phyloP scores from a whole-genome alignment of 768 basidiomycete genomes.

The Calocybe cyanea region DNA sequence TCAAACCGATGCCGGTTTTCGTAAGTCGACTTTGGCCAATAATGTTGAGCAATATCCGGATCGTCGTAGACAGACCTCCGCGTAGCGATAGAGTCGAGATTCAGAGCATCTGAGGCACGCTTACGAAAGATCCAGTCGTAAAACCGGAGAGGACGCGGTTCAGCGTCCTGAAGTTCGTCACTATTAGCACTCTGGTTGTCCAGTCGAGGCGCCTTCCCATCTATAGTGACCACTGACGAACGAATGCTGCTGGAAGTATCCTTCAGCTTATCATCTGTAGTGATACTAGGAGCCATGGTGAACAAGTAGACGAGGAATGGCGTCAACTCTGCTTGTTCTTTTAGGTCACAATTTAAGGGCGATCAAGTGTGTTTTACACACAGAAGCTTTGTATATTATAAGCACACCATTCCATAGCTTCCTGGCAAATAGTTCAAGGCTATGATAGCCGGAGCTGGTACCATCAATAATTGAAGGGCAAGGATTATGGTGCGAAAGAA shows the following conservation, averaged over 20 bases:
- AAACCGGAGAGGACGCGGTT: slow-evolving; percentile 32
- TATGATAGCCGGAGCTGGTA: not conserved
- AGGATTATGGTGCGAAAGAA: slow-evolving; percentile 14
- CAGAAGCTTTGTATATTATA: slow-evolving; percentile 4
- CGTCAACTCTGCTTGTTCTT: not conserved
- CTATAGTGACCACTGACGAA: slow-evolving; percentile 8
- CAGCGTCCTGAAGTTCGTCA: slow-evolving; percentile 30
- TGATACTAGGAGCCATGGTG: slow-evolving; percentile 3
- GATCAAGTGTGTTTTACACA: slow-evolving; percentile 8
- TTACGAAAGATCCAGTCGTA: slow-evolving; percentile 29
- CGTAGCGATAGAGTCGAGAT: slow-evolving; percentile 42
- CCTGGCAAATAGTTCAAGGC: slow-evolving; percentile 4
- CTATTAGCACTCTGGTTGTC: slow-evolving; percentile 15
- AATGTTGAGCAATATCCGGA: slow-evolving; percentile 38
- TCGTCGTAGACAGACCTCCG: slow-evolving; percentile 52
- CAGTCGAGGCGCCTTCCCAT: slow-evolving; percentile 1
- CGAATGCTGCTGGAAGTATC: slow-evolving; percentile 2
- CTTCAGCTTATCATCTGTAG: not conserved
- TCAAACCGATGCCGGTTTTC: slow-evolving; percentile 59
- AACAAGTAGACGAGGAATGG: not conserved
- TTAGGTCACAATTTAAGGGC: not conserved
- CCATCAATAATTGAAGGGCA: too few species aligned
- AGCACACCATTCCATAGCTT: slow-evolving; percentile 17
- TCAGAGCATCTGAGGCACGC: slow-evolving; percentile 18
- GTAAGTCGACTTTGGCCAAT: slow-evolving; percentile 47